Evolutionary conservation across 164 flowering plant species (phyloP).

Genomic region (Dillenia turbinata): DNA sequence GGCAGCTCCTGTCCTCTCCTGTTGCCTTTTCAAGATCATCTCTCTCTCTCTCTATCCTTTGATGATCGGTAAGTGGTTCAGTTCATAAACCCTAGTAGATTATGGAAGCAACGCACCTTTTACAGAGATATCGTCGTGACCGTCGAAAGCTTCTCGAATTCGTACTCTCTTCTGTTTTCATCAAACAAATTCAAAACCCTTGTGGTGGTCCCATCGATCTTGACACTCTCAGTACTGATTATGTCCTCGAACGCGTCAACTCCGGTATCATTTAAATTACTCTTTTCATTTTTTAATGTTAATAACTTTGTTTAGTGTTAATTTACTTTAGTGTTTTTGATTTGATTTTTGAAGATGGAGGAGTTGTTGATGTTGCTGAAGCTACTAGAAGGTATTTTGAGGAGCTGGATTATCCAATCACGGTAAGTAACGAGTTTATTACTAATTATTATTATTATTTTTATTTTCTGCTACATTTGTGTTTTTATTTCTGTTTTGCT

Average conservation of each 20-base stretch:
- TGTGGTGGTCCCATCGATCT: conserved; percentile 35
- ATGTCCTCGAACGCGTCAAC: conserved; percentile 49
- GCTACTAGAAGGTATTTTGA: conserved; percentile 35
- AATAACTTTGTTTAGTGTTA: background rate
- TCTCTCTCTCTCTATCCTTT: too few species aligned
- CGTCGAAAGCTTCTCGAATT: conserved; percentile 72
- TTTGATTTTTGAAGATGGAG: conserved; percentile 32
- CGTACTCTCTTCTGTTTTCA: conserved; percentile 42
- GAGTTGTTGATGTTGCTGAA: conserved; percentile 51
- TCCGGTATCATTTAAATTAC: conserved; percentile 28
- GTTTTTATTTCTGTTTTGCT: too few species aligned
- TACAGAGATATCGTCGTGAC: conserved; percentile 51
- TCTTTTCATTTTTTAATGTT: background rate
- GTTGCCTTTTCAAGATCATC: too few species aligned
- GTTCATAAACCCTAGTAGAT: too few species aligned
- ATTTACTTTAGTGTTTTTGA: background rate
- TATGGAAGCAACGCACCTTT: conserved; percentile 1
- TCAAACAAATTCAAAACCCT: conserved; percentile 35
- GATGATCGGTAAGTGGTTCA: too few species aligned
- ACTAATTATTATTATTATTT: background rate
- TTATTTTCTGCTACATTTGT: background rate
- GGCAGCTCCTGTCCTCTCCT: too few species aligned
- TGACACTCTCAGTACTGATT: conserved; percentile 59
- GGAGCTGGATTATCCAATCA: conserved; percentile 45
- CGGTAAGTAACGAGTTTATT: conserved; percentile 31